Evolutionary conservation across 108 stramenopile genomes (phyloP), one percentile per base, ranked within the genome.

Genomic region (Phaeodactylum tricornutum): DNA sequence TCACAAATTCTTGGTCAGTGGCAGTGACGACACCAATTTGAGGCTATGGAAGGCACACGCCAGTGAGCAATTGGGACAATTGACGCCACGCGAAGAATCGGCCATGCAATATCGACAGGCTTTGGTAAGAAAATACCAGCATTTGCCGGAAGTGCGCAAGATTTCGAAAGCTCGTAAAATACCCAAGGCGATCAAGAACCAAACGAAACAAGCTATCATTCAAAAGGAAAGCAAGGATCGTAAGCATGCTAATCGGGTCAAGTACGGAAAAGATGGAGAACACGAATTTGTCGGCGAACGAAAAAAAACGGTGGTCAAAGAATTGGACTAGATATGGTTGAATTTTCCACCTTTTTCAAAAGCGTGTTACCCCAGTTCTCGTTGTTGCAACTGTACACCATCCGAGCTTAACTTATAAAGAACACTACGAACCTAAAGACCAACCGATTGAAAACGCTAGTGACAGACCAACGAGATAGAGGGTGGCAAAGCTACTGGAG

Each of bases 11-110:
- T 74, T 99, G 17, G 53, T 99, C 2, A 86, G 87, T 32, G 99
- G 96, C 12, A 86, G 84, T 50, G 97, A 97, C 59, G 99, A 99
- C 66, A 87, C 94, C 22, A 98, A 98, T 54, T 30, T 99, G 7
- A 79, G 99, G 12, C 59, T 99, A 26, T 98, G 97, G 97, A 98
- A 98, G 68, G 92, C 97, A 0, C 62, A 73, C 3, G 84, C 96
- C 5, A 92, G 85, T 43, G 88, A 92, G 68, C 73, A 83, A 62
- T 53, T 98, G 25, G 97, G 96, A 29, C 83, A 86, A 47, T 34
- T 79, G 33, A 75, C 82, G 17, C 48, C 78, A 2, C 69, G 96
- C 12, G 97, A 95, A 65, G 94, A 94, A 59, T 27, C 59, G 24
- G 65, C 87, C 4, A 57, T 79, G 48, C 74, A 87, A 47, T 99